Base-by-base conservation (phyloP, 805 yeast species). In the Yarrowia sp. region DNA sequence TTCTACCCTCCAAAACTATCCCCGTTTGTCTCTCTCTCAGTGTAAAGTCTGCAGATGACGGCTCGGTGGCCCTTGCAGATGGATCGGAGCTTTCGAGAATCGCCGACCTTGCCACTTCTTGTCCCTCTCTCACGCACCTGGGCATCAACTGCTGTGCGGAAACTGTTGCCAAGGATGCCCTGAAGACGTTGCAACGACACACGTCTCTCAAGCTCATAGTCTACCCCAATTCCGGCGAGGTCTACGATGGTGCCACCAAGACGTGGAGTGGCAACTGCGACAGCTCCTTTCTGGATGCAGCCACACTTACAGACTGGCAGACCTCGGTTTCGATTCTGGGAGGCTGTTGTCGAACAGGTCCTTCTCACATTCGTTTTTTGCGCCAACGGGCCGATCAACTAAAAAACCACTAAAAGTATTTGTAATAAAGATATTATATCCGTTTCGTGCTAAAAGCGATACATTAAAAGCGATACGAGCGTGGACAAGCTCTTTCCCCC, bases 141-240 rank as follows among this genome's bases (percentile, higher is more conserved):
- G 96, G 96, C 0, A 84, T 87, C 68, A 91, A 91, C 73, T 91
- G 96, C 75, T 84, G 88, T 49, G 82, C 84, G 24, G 81, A 81
- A 63, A 73, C 76, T 13, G 71, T 73, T 17, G 83, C 88, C 0
- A 69, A 77, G 0, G 74, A 72, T 1, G 82, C 86, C 66, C 73
- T 87, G 20, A 67, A 71, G 19, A 76, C 73, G 19, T 72, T 85
- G 63, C 69, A 72, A 53, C 55, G 69, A 0, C 49, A 70, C 53
- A 68, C 70, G n/a, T 65, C 71, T 19, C 68, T 71, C 65, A 85
- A 86, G 4, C 72, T 88, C 36, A 74, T 88, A 3, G 82, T 86
- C 2, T 90, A 90, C 74, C 96, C 96, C 10, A 91, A 91, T 76
- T 85, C 90, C 53, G 95, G 95, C 1, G 92, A 87, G 73, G 75